A percentile compares a stretch with the other conserved stretches of the same genome.
Evolutionary conservation across 306 rosid species (phyloP).

Genomic region (Cicer arietinum): DNA sequence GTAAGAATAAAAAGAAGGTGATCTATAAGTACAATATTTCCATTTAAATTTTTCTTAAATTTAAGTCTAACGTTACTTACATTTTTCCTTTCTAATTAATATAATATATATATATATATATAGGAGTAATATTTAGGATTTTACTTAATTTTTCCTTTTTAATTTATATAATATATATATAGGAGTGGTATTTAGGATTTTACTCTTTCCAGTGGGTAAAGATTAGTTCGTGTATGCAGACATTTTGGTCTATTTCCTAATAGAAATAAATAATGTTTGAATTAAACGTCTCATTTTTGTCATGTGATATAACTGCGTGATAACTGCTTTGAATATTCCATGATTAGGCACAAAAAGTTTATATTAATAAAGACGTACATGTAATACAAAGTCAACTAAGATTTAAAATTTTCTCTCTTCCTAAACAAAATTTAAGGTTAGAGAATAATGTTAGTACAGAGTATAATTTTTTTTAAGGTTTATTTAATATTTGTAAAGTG

Average conservation of each 20-base stretch:
- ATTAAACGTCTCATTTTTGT: slow-evolving; percentile 2
- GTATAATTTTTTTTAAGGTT: too few species aligned
- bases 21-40: too few species aligned
- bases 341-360: too few species aligned
- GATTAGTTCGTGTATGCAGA: not conserved
- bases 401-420: too few species aligned
- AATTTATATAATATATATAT: not conserved
- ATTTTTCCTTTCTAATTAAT: not conserved
- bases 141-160: not conserved
- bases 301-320: not conserved
- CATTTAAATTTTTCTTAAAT: not conserved
- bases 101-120: not conserved
- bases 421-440: too few species aligned
- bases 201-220: not conserved
- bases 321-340: not conserved
- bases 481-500: too few species aligned
- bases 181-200: not conserved
- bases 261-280: not conserved
- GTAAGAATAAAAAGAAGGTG: too few species aligned
- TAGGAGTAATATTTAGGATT: not conserved
- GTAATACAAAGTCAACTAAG: too few species aligned
- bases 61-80: not conserved
- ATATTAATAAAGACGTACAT: too few species aligned
- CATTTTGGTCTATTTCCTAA: not conserved
- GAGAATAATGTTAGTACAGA: too few species aligned